Conservation (phyloP, 2,329 filamentous ascomycete genomes). For the Talaromyces sp. region DNA sequence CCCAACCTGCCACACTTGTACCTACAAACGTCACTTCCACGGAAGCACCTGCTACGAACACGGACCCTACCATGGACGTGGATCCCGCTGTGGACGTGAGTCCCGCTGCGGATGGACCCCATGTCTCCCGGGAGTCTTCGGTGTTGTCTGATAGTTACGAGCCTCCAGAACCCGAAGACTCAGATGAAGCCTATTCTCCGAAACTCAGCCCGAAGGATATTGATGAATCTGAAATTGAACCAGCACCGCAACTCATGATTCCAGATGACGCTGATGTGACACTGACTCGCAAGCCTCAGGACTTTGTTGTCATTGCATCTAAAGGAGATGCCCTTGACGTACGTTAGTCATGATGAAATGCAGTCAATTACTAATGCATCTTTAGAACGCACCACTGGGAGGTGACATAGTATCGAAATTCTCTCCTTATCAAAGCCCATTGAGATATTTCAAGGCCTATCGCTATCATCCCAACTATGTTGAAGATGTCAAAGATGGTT, state of each 20-base stretch:
- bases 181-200: slow-evolving; percentile 29
- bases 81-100: not conserved
- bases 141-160: slow-evolving; percentile 56
- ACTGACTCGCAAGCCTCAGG: slow-evolving; percentile 36
- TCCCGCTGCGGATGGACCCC: not conserved
- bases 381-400: slow-evolving; percentile 29
- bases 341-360: slow-evolving; percentile 27
- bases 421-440: slow-evolving; percentile 76
- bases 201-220: slow-evolving; percentile 23
- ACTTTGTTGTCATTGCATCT: slow-evolving; percentile 26
- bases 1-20: not conserved
- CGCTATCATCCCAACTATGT: slow-evolving; percentile 81
- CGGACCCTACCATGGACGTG: not conserved
- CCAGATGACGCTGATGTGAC: slow-evolving; percentile 28
- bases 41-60: not conserved
- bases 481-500: slow-evolving; percentile 68
- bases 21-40: not conserved
- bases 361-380: slow-evolving; percentile 30
- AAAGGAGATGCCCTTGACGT: slow-evolving; percentile 35
- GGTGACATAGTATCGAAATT: slow-evolving; percentile 34
- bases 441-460: slow-evolving; percentile 80
- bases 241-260: slow-evolving; percentile 27
- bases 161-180: slow-evolving; percentile 48
- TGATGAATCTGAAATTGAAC: slow-evolving; percentile 33
- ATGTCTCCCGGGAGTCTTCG: slow-evolving; percentile 31